Base-by-base conservation (phyloP, 129 eudicot genomes). In the Oenanthe sinensis region DNA sequence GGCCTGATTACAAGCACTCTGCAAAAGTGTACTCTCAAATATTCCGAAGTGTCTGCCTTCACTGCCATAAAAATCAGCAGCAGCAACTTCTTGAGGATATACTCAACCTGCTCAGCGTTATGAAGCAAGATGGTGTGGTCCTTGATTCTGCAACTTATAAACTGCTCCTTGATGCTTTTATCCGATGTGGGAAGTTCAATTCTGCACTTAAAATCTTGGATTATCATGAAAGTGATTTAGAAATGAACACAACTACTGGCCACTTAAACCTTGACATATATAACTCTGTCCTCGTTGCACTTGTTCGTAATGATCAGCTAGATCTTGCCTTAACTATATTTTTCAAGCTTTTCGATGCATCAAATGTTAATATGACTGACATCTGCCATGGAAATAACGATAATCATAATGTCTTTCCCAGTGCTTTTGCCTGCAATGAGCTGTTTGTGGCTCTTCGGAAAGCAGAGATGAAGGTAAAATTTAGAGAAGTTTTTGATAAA, bases 371-470 rank as follows among this genome's bases (percentile, higher is more conserved):
- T 44, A 47, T 22, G 2, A 72, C 11, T 44, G 76, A 72, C 54
- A n/a, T n/a, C 0, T 36, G 52, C 39, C 33, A 72, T 20, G 33
- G 75, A 71, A 71, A 22, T 79, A 80, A 72, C 8, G 49, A 36
- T 75, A 84, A 65, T 30, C 71, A 48, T 60, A 63, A 69, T 13
- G 48, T 55, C 46, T 76, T 81, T 72, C 84, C 88, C 39, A 90
- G 86, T 74, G 77, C 89, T 60, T n/a, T 86, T 75, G 85, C 95
- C 26, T 94, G 96, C 83, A 91, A 82, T 74, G 97, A 91, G 85
- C 70, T 91, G 86, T 89, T 93, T 40, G 90, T 91, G 79, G 87
- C 87, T 17, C 89, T 93, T 50, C 76, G 90, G 50, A 93, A 84
- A 70, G 88, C 88, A 6, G 88, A 80, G n/a, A 89, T 88, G 96